A percentile compares a stretch with the other conserved stretches of the same genome.
Conservation (phyloP, 1,284 basidiomycete genomes). For the Heterobasidion occidentale region DNA sequence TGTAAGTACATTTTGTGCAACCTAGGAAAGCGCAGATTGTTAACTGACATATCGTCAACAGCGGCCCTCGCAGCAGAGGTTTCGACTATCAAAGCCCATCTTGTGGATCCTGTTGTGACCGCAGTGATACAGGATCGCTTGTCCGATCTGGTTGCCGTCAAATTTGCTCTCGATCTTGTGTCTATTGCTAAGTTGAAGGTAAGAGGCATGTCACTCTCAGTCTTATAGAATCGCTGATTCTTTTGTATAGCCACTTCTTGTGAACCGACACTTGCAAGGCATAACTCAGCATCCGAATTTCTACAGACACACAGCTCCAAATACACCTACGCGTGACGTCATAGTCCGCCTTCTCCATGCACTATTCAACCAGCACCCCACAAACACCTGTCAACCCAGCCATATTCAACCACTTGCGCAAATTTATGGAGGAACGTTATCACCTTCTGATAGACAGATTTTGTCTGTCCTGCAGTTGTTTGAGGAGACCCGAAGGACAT, state of each 20-base stretch:
- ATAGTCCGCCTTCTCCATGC: slow-evolving; percentile 49
- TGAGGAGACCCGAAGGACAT: slow-evolving; percentile 68
- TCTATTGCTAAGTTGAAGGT: slow-evolving; percentile 53
- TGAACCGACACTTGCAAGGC: slow-evolving; percentile 59
- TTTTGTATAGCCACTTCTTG: slow-evolving; percentile 38
- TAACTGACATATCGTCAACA: slow-evolving; percentile 8
- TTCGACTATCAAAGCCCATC: slow-evolving; percentile 40
- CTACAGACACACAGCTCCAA: slow-evolving; percentile 20
- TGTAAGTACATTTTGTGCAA: not conserved
- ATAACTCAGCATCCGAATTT: slow-evolving; percentile 57
- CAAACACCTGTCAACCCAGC: slow-evolving; percentile 76
- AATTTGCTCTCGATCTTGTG: slow-evolving; percentile 34
- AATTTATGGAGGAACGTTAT: slow-evolving; percentile 70
- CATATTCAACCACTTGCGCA: slow-evolving; percentile 71
- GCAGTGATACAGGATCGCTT: slow-evolving; percentile 59
- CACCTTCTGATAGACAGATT: slow-evolving; percentile 56
- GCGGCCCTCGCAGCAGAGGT: slow-evolving; percentile 22
- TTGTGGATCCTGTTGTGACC: slow-evolving; percentile 71
- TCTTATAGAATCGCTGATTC: slow-evolving; percentile 4
- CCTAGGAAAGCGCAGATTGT: not conserved
- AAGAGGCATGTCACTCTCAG: slow-evolving; percentile 10
- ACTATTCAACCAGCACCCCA: slow-evolving; percentile 69
- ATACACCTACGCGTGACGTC: slow-evolving; percentile 27
- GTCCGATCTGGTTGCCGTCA: slow-evolving; percentile 31
- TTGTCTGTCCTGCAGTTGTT: slow-evolving; percentile 74